phyloP scores from a whole-genome alignment of 2,329 filamentous ascomycete species.

The Whalleya microplaca region DNA sequence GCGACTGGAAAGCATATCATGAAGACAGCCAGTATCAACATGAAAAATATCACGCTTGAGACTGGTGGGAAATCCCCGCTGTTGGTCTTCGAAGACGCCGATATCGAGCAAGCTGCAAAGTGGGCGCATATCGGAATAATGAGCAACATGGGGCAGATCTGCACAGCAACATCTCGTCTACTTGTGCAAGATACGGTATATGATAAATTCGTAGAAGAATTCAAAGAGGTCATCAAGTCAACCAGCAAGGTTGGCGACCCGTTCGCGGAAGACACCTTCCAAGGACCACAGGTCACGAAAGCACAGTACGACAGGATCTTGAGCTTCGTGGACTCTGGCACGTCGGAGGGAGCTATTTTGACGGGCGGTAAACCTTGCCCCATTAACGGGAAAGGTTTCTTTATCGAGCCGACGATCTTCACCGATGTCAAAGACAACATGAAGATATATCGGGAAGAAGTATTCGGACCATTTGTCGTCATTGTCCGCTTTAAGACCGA shows the following conservation, averaged over 20 bases:
- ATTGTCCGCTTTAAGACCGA: constrained; percentile 48
- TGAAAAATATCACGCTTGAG: constrained; percentile 70
- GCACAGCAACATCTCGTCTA: constrained; percentile 66
- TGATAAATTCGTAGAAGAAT: constrained; percentile 65
- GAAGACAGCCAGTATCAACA: constrained; percentile 69
- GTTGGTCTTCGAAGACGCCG: constrained; percentile 67
- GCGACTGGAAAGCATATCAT: constrained; percentile 74
- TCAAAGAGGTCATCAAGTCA: constrained; percentile 61
- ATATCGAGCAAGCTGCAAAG: constrained; percentile 70
- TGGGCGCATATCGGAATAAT: constrained; percentile 55
- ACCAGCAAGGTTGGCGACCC: constrained; percentile 71
- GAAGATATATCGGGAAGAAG: constrained; percentile 50
- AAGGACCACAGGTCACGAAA: constrained; percentile 75
- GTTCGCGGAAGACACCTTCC: constrained; percentile 70
- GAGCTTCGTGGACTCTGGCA: constrained; percentile 70
- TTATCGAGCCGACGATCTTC: constrained; percentile 51
- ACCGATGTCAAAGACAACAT: constrained; percentile 46
- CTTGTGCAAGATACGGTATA: constrained; percentile 64
- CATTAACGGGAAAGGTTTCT: constrained; percentile 48
- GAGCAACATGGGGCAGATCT: constrained; percentile 67
- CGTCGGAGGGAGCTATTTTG: constrained; percentile 71
- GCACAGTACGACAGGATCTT: constrained; percentile 72
- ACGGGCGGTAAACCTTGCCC: constrained; percentile 57
- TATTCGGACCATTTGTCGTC: constrained; percentile 50
- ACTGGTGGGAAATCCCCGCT: constrained; percentile 70